Evolutionary conservation across 1,139 yeast species (phyloP).

Genomic region (Komagataea norvegica): DNA sequence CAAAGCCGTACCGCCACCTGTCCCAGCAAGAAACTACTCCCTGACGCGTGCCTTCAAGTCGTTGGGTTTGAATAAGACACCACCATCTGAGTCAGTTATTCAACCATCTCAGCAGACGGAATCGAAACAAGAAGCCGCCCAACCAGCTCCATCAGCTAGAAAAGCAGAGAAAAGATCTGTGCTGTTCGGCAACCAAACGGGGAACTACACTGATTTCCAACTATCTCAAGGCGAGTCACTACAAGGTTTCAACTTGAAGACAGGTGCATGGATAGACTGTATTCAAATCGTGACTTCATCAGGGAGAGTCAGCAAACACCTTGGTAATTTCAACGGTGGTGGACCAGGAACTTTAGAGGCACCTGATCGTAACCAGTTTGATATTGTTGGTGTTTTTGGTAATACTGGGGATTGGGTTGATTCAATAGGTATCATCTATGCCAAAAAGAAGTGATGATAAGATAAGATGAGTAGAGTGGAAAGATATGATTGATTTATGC

Average conservation of each 20-base stretch:
- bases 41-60: constrained; percentile 24
- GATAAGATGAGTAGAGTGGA: too few relatives aligned
- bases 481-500: too few relatives aligned
- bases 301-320: constrained; percentile 49
- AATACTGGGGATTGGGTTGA: constrained; percentile 64
- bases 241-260: constrained; percentile 55
- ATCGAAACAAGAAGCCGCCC: not conserved
- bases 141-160: not conserved
- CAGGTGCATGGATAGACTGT: constrained; percentile 90
- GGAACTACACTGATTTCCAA: constrained; percentile 50
- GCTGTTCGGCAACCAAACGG: constrained; percentile 61
- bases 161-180: constrained; percentile 23
- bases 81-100: too few relatives aligned
- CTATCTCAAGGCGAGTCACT: constrained; percentile 56
- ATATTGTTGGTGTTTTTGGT: constrained; percentile 66
- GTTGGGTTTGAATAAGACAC: too few relatives aligned
- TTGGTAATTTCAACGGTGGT: constrained; percentile 70
- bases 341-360: constrained; percentile 51
- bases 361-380: constrained; percentile 46
- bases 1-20: constrained; percentile 37
- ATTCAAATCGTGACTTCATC: constrained; percentile 56
- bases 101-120: not conserved
- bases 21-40: constrained; percentile 46
- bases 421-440: constrained; percentile 53
- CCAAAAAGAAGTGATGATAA: constrained; percentile 10